Percentiles rank a stretch among this genome's conserved stretches.
phyloP scores from a whole-genome alignment of 2,329 filamentous ascomycete genomes.

The Scorias spongiosa region DNA sequence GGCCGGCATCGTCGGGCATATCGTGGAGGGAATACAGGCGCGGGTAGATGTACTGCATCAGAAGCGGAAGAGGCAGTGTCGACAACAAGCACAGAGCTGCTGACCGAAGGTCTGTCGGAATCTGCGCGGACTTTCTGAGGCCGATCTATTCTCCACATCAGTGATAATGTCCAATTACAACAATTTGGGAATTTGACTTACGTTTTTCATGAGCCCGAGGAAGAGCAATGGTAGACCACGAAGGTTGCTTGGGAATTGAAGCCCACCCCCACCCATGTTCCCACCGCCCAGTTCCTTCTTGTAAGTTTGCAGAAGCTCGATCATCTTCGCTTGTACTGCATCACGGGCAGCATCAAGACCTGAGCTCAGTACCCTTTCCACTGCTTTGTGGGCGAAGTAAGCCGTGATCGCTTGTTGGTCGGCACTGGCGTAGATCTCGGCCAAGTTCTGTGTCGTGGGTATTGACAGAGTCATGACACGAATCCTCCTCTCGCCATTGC shows the following conservation, averaged over 20 bases:
- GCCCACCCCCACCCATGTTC: constrained; percentile 79
- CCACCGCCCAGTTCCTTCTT: constrained; percentile 92
- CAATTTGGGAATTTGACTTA: constrained; percentile 32
- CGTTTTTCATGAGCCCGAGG: constrained; percentile 88
- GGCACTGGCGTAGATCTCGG: constrained; percentile 84
- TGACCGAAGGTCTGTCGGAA: constrained; percentile 83
- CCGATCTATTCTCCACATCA: constrained; percentile 35
- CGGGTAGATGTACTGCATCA: constrained; percentile 75
- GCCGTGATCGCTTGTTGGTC: constrained; percentile 87
- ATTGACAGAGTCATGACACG: constrained; percentile 85
- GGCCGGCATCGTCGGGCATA: constrained; percentile 86
- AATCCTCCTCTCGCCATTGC: constrained; percentile 91
- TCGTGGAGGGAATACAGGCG: constrained; percentile 68
- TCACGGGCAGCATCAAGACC: constrained; percentile 85
- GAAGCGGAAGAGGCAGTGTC: constrained; percentile 72
- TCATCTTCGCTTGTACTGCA: constrained; percentile 76
- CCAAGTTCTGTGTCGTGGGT: constrained; percentile 79
- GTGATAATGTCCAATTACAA: not conserved
- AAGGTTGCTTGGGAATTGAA: constrained; percentile 89
- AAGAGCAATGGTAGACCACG: constrained; percentile 80
- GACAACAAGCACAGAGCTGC: constrained; percentile 89
- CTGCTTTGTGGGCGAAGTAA: constrained; percentile 95
- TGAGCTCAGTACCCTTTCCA: constrained; percentile 72
- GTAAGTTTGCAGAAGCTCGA: constrained; percentile 87
- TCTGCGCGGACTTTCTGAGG: constrained; percentile 81